phyloP scores from a whole-genome alignment of 805 yeast genomes.

The Kodamaea leandrae region DNA sequence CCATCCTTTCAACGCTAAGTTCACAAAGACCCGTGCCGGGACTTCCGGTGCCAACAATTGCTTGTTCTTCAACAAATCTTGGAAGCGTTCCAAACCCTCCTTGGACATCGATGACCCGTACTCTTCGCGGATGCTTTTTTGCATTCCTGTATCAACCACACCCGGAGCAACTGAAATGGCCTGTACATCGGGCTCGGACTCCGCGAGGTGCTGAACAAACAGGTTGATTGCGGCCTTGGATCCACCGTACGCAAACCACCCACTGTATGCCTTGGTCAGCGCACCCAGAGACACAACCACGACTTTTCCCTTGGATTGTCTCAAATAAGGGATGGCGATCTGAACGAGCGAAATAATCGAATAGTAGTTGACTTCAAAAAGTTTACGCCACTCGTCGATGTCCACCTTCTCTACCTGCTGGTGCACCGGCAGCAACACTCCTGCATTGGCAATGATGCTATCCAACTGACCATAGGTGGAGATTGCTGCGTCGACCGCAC shows the following conservation, averaged over 20 bases:
- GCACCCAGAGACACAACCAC: conserved; percentile 93
- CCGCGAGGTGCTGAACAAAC: conserved; percentile 61
- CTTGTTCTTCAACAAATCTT: conserved; percentile 55
- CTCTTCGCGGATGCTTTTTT: conserved; percentile 66
- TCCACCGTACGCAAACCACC: conserved; percentile 91
- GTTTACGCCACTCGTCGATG: conserved; percentile 54
- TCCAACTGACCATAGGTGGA: conserved; percentile 55
- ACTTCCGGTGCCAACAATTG: conserved; percentile 63
- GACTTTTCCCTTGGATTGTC: conserved; percentile 55
- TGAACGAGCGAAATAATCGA: conserved; percentile 62
- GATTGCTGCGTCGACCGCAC: conserved; percentile 46
- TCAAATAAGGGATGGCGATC: conserved; percentile 55
- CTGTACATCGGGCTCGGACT: conserved; percentile 59
- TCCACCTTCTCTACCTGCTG: conserved; percentile 48
- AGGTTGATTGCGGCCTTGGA: conserved; percentile 91
- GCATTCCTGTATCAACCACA: conserved; percentile 91
- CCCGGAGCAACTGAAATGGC: conserved; percentile 88
- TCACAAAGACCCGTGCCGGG: conserved; percentile 71
- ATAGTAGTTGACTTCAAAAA: conserved; percentile 77
- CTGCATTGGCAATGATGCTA: conserved; percentile 75
- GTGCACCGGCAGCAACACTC: conserved; percentile 75
- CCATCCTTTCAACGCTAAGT: conserved; percentile 62
- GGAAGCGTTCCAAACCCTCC: conserved; percentile 59
- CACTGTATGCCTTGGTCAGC: conserved; percentile 54
- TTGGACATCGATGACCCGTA: conserved; percentile 60